Percentiles rank a stretch among this genome's conserved stretches.
Conservation (phyloP, 2,329 filamentous ascomycete genomes). For the Bipolaris victoriae region DNA sequence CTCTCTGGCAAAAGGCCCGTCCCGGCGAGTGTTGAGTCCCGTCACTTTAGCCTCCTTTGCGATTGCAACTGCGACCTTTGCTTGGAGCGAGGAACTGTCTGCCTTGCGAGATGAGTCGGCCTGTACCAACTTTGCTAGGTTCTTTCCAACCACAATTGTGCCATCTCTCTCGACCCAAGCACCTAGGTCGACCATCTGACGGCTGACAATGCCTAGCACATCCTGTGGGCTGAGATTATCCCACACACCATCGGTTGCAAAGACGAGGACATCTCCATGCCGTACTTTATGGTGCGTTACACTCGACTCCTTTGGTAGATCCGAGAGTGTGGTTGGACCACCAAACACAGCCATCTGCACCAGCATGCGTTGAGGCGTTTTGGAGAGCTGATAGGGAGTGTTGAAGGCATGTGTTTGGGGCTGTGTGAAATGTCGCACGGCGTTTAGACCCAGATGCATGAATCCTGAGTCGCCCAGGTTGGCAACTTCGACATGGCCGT, state of each 20-base stretch:
- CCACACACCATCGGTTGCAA: slow-evolving; percentile 94
- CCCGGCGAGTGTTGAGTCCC: slow-evolving; percentile 78
- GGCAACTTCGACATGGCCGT: slow-evolving; percentile 82
- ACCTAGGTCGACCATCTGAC: slow-evolving; percentile 73
- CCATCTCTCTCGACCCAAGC: slow-evolving; percentile 71
- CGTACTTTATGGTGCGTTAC: slow-evolving; percentile 76
- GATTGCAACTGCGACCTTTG: slow-evolving; percentile 77
- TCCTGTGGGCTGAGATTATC: slow-evolving; percentile 95
- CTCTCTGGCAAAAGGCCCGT: slow-evolving; percentile 94
- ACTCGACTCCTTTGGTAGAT: slow-evolving; percentile 83
- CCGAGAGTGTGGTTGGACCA: slow-evolving; percentile 69
- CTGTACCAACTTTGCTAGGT: slow-evolving; percentile 62
- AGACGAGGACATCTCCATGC: slow-evolving; percentile 91
- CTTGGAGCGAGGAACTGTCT: slow-evolving; percentile 69
- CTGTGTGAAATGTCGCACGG: slow-evolving; percentile 80
- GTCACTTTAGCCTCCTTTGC: slow-evolving; percentile 83
- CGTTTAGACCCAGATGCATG: slow-evolving; percentile 82
- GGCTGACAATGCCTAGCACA: slow-evolving; percentile 78
- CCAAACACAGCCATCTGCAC: slow-evolving; percentile 84
- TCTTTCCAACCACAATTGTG: slow-evolving; percentile 61
- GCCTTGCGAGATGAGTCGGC: slow-evolving; percentile 53
- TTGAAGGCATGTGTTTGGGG: slow-evolving; percentile 98
- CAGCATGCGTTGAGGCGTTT: slow-evolving; percentile 80
- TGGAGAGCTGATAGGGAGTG: slow-evolving; percentile 91
- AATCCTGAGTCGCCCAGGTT: slow-evolving; percentile 97